Evolutionary conservation across 1,284 basidiomycete genomes (phyloP).

Genomic region (Earliella scabrosa): DNA sequence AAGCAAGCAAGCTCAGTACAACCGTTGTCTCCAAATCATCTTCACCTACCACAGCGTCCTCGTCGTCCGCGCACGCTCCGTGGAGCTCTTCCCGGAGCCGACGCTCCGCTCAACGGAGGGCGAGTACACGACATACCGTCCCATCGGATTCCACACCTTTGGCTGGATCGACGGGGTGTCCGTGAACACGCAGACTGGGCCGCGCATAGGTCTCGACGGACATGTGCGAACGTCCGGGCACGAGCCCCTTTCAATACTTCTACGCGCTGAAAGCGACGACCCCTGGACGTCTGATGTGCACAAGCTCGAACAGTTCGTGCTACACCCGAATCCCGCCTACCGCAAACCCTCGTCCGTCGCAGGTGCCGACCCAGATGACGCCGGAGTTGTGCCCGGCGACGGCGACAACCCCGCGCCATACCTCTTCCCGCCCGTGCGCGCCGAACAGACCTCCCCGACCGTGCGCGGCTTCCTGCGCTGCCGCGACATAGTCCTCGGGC

Average conservation of each 20-base stretch:
- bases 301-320: slow-evolving; percentile 49
- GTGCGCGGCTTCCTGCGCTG: slow-evolving; percentile 55
- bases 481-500: slow-evolving; percentile 53
- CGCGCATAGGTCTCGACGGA: not conserved
- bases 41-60: slow-evolving; percentile 52
- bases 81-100: slow-evolving; percentile 57
- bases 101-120: slow-evolving; percentile 29
- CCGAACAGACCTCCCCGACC: slow-evolving; percentile 39
- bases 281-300: slow-evolving; percentile 58
- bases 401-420: no score
- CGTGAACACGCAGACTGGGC: slow-evolving; percentile 20
- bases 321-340: slow-evolving; percentile 42
- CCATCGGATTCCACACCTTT: slow-evolving; percentile 53
- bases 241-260: slow-evolving; percentile 49
- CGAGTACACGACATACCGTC: slow-evolving; percentile 30
- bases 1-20: no score
- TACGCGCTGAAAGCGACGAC: slow-evolving; percentile 59
- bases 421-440: slow-evolving; percentile 46
- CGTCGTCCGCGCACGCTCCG: slow-evolving; percentile 59
- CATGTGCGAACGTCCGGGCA: not conserved
- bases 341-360: not conserved
- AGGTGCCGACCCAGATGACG: no score
- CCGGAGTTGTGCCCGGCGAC: no score
- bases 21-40: slow-evolving; percentile 55
- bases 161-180: slow-evolving; percentile 66